Evolutionary conservation across 1,284 basidiomycete genomes (phyloP).

Genomic region (Irpex sp.): DNA sequence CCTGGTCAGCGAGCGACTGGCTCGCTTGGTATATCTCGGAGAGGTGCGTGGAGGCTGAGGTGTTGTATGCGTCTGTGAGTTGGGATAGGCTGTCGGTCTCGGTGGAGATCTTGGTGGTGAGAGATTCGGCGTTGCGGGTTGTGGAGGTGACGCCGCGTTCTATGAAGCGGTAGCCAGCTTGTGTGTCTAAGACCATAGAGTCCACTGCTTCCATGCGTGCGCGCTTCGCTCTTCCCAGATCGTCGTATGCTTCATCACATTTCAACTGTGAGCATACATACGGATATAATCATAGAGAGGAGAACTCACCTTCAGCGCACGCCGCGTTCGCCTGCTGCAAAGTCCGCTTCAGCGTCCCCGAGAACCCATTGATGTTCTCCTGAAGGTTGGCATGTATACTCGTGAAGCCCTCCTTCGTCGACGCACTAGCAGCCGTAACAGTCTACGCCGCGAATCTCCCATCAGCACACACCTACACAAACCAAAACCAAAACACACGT

Average conservation of each 20-base stretch:
- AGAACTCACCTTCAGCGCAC: slow-evolving; percentile 43
- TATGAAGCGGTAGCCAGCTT: slow-evolving; percentile 47
- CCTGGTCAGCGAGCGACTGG: slow-evolving; percentile 51
- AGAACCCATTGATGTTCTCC: slow-evolving; percentile 49
- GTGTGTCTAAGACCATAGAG: slow-evolving; percentile 44
- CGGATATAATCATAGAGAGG: neutral
- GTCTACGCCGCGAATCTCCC: slow-evolving; percentile 32
- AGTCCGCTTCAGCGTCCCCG: slow-evolving; percentile 48
- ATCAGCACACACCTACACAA: neutral
- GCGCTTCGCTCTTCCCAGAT: slow-evolving; percentile 59
- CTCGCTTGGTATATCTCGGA: slow-evolving; percentile 46
- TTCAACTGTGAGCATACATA: neutral
- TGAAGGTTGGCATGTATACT: slow-evolving; percentile 43
- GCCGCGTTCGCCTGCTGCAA: slow-evolving; percentile 41
- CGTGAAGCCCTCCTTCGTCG: slow-evolving; percentile 41
- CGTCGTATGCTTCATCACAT: slow-evolving; percentile 48
- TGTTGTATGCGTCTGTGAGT: slow-evolving; percentile 38
- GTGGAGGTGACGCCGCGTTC: slow-evolving; percentile 48
- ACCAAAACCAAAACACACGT: too few relatives aligned
- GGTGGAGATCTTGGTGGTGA: slow-evolving; percentile 38
- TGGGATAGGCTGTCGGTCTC: slow-evolving; percentile 39
- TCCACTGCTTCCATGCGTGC: slow-evolving; percentile 60
- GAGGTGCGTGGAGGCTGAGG: slow-evolving; percentile 38
- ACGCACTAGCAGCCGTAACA: slow-evolving; percentile 34
- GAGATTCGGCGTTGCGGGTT: slow-evolving; percentile 46